Conservation (phyloP, 129 eudicot species). For the Gnaphalium uliginosum region DNA sequence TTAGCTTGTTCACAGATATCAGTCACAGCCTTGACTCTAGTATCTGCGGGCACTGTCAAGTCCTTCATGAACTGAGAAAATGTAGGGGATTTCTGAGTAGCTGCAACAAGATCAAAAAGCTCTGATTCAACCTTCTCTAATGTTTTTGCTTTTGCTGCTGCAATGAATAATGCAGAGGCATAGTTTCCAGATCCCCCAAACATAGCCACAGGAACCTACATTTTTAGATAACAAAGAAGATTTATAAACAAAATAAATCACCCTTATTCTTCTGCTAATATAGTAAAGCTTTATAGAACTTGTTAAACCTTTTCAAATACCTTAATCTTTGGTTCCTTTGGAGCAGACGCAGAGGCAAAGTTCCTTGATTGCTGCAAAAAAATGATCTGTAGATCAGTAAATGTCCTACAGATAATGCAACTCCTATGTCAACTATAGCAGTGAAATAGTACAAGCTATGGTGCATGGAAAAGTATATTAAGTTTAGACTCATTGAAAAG, state of each 20-base stretch:
- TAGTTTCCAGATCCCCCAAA: slow-evolving; percentile 82
- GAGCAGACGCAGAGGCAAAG: slow-evolving; percentile 60
- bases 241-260: not conserved
- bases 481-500: not conserved
- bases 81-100: slow-evolving; percentile 54
- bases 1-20: slow-evolving; percentile 68
- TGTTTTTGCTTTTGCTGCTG: slow-evolving; percentile 68
- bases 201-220: slow-evolving; percentile 78
- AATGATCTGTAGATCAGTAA: not conserved
- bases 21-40: slow-evolving; percentile 61
- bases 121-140: slow-evolving; percentile 84
- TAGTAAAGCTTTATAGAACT: slow-evolving; percentile 6
- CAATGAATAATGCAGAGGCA: slow-evolving; percentile 76
- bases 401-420: slow-evolving; percentile 5
- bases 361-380: slow-evolving; percentile 54
- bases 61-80: slow-evolving; percentile 87
- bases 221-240: slow-evolving; percentile 2
- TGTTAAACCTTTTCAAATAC: slow-evolving; percentile 31
- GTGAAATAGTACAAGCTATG: not conserved
- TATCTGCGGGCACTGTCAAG: slow-evolving; percentile 57
- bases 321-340: slow-evolving; percentile 67
- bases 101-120: slow-evolving; percentile 61
- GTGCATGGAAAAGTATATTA: not conserved
- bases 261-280: slow-evolving; percentile 9
- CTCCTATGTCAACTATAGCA: not conserved